Percentiles rank a stretch among this genome's conserved stretches.
Evolutionary conservation across 768 basidiomycete genomes (phyloP).

Genomic region (Zangia roseola): DNA sequence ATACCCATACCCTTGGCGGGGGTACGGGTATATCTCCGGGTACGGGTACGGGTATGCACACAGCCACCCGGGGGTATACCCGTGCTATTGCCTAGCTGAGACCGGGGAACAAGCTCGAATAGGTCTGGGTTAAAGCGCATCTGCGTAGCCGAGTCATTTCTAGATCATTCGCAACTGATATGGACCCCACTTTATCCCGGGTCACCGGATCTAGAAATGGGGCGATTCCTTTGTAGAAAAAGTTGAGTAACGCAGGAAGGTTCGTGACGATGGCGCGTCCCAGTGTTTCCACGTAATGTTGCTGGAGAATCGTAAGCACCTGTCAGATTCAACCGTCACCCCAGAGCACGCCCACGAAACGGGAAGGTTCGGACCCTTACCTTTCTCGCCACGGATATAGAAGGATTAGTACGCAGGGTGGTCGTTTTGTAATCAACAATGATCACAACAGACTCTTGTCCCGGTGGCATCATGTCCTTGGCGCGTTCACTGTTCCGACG

Average conservation of each 20-base stretch:
- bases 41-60: too few relatives aligned
- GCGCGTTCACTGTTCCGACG: slow-evolving; percentile 69
- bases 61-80: too few relatives aligned
- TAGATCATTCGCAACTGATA: background rate
- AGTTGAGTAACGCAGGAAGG: slow-evolving; percentile 68
- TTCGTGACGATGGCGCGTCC: slow-evolving; percentile 84
- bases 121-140: slow-evolving; percentile 90
- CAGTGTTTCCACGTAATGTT: slow-evolving; percentile 87
- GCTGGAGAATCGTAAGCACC: slow-evolving; percentile 78
- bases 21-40: too few relatives aligned
- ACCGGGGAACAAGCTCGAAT: slow-evolving; percentile 65
- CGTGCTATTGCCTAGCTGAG: too few relatives aligned
- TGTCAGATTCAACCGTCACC: slow-evolving; percentile 15
- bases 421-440: slow-evolving; percentile 84
- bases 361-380: slow-evolving; percentile 35
- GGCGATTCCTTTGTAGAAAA: slow-evolving; percentile 81
- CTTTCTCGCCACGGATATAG: slow-evolving; percentile 76
- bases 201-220: slow-evolving; percentile 90
- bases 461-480: slow-evolving; percentile 83
- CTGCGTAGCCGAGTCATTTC: slow-evolving; percentile 33
- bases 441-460: slow-evolving; percentile 80
- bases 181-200: slow-evolving; percentile 64
- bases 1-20: too few relatives aligned
- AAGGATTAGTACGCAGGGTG: slow-evolving; percentile 80
- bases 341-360: background rate